Evolutionary conservation across 2,329 filamentous ascomycete genomes (phyloP).

Genomic region (Fusarium pilosicola): DNA sequence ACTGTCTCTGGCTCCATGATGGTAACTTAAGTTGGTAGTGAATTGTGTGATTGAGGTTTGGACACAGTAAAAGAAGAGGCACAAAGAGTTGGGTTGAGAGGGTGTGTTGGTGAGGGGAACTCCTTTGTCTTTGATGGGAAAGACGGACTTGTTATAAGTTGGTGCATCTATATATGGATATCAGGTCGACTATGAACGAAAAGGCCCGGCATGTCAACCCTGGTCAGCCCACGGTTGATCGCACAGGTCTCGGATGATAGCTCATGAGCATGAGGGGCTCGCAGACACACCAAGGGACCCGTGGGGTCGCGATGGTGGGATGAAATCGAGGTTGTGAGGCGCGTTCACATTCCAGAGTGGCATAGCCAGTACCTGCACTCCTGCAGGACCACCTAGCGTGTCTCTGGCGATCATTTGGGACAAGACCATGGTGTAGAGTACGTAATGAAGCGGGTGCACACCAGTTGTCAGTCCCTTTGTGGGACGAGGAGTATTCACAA

Average conservation of each 20-base stretch:
- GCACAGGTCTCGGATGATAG: constrained; percentile 26
- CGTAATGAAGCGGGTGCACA: constrained; percentile 41
- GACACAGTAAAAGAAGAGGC: constrained; percentile 3
- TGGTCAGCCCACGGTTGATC: constrained; percentile 27
- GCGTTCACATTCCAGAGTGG: constrained; percentile 42
- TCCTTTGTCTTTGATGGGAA: constrained; percentile 33
- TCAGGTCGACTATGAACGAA: constrained; percentile 17
- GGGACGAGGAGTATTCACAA: constrained; percentile 27
- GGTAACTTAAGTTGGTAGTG: not conserved
- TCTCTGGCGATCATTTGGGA: constrained; percentile 37
- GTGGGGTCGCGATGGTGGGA: constrained; percentile 39
- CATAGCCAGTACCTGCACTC: constrained; percentile 36
- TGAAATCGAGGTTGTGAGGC: constrained; percentile 41
- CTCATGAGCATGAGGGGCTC: constrained; percentile 30
- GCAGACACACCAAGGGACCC: constrained; percentile 10
- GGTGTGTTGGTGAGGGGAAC: constrained; percentile 17
- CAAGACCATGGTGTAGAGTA: constrained; percentile 33
- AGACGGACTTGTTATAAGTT: constrained; percentile 38
- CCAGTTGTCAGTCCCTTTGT: constrained; percentile 33
- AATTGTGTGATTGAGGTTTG: not conserved
- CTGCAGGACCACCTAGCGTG: constrained; percentile 37
- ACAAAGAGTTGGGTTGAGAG: constrained; percentile 26
- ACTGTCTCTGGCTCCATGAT: constrained; percentile 39
- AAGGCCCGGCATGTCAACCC: constrained; percentile 28
- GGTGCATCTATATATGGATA: constrained; percentile 22